Evolutionary conservation across 345 rosid species (phyloP).

Genomic region (Eucalyptus melliodora): DNA sequence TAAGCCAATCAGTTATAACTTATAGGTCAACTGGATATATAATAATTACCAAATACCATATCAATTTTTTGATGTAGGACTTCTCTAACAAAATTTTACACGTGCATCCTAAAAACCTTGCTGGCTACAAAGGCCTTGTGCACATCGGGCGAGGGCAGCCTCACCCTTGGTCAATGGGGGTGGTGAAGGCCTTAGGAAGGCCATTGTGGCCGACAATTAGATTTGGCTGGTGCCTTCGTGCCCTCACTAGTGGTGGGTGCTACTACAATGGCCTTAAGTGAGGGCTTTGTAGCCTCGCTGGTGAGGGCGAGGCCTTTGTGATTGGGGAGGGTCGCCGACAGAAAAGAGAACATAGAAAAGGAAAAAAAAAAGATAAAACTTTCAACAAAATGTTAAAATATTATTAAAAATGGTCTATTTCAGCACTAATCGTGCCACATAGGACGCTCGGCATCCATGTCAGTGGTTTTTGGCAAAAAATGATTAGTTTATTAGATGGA

Average conservation of each 20-base stretch:
- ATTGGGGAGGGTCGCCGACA: fast-evolving
- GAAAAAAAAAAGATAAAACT: fast-evolving
- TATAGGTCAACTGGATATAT: fast-evolving
- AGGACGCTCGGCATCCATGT: fast-evolving
- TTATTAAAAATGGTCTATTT: no score
- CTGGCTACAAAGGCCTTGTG: fast-evolving
- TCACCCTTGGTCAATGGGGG: not conserved
- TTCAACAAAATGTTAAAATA: no score
- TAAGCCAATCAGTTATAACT: no score
- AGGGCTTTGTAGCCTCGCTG: fast-evolving
- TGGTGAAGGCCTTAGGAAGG: not conserved
- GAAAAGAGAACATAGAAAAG: no score
- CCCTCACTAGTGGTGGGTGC: fast-evolving
- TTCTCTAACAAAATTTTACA: no score
- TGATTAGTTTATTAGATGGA: fast-evolving
- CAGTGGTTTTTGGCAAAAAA: fast-evolving
- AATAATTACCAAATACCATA: no score
- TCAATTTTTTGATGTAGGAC: no score
- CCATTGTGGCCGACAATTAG: no score
- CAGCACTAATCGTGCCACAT: fast-evolving
- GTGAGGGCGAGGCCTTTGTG: fast-evolving
- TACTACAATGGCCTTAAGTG: not conserved
- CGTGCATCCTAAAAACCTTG: not conserved
- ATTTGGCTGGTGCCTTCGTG: fast-evolving
- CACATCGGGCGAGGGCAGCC: fast-evolving